Conservation (phyloP, 805 yeast species). For the Kurtzmaniella cleridarum region DNA sequence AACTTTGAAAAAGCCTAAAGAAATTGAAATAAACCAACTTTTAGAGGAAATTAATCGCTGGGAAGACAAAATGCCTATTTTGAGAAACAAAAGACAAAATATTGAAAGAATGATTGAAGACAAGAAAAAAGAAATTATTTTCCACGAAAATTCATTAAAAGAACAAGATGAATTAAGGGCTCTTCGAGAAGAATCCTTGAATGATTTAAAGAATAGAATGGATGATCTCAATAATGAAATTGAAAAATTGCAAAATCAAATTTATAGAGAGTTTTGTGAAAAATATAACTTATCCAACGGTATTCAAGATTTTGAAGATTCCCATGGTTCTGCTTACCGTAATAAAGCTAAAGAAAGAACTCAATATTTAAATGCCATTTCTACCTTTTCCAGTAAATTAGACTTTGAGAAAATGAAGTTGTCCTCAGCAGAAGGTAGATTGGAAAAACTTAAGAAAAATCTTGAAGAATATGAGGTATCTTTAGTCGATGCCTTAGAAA, state of each 20-base stretch:
- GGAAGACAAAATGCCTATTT: constrained; percentile 35
- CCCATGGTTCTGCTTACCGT: constrained; percentile 56
- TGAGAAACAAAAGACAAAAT: constrained; percentile 42
- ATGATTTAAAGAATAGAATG: constrained; percentile 16
- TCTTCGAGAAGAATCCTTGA: constrained; percentile 10
- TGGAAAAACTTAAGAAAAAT: constrained; percentile 38
- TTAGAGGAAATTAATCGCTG: constrained; percentile 41
- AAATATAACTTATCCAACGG: constrained; percentile 45
- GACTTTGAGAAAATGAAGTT: constrained; percentile 61
- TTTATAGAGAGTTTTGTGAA: constrained; percentile 52
- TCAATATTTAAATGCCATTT: constrained; percentile 55
- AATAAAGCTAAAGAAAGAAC: constrained; percentile 56
- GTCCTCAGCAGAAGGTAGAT: constrained; percentile 44
- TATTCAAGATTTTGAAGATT: constrained; percentile 64
- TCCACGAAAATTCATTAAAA: constrained; percentile 30
- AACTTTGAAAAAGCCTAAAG: constrained; percentile 47
- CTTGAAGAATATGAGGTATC: constrained; percentile 29
- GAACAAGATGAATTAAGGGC: constrained; percentile 12
- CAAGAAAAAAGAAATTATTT: constrained; percentile 44
- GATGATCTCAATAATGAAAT: constrained; percentile 13
- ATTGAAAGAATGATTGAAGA: constrained; percentile 42
- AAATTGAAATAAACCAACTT: constrained; percentile 50
- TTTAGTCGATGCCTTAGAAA: constrained; percentile 23
- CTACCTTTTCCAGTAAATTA: constrained; percentile 55
- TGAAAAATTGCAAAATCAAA: constrained; percentile 31